These are phyloP conservation scores for Populus nigra DNA, from an alignment of 345 rosid species.

Conservation along the genomic window DNA sequence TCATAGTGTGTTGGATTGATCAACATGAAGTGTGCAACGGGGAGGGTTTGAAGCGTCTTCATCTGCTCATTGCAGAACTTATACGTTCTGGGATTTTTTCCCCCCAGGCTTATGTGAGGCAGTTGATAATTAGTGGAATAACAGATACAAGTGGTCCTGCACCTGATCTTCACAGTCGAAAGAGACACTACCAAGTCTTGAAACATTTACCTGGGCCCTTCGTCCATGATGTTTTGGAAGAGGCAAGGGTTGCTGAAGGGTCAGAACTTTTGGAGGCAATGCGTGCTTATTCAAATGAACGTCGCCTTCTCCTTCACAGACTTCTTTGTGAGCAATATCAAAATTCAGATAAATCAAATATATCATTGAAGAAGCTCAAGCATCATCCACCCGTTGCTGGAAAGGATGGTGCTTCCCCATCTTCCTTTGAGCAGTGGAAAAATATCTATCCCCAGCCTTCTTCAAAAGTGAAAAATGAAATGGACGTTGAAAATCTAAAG, in stretches of 20 bases:
- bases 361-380: constrained; percentile 12
- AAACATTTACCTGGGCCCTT: constrained; percentile 78
- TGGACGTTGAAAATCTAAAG: constrained; percentile 54
- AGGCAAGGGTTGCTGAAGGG: constrained; percentile 59
- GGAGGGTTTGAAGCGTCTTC: constrained; percentile 72
- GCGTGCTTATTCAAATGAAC: constrained; percentile 71
- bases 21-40: constrained; percentile 81
- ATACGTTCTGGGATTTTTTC: constrained; percentile 74
- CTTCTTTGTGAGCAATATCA: constrained; percentile 24
- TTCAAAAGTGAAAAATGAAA: constrained; percentile 42
- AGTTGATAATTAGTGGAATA: constrained; percentile 85
- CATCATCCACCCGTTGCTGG: not conserved
- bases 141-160: constrained; percentile 52
- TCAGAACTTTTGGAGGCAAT: constrained; percentile 60
- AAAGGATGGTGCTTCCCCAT: constrained; percentile 19
- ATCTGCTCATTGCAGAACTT: constrained; percentile 72
- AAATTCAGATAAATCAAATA: constrained; percentile 13
- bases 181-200: constrained; percentile 72
- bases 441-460: constrained; percentile 11
- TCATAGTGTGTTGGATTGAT: constrained; percentile 96
- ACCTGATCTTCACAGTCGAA: constrained; percentile 52
- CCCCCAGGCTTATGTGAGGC: constrained; percentile 91
- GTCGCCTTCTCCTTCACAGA: constrained; percentile 70
- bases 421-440: constrained; percentile 21
- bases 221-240: constrained; percentile 59